These are phyloP conservation scores for Hypoxylon sp. DNA, from an alignment of 2,329 filamentous ascomycete genomes.

Conservation along the genomic window DNA sequence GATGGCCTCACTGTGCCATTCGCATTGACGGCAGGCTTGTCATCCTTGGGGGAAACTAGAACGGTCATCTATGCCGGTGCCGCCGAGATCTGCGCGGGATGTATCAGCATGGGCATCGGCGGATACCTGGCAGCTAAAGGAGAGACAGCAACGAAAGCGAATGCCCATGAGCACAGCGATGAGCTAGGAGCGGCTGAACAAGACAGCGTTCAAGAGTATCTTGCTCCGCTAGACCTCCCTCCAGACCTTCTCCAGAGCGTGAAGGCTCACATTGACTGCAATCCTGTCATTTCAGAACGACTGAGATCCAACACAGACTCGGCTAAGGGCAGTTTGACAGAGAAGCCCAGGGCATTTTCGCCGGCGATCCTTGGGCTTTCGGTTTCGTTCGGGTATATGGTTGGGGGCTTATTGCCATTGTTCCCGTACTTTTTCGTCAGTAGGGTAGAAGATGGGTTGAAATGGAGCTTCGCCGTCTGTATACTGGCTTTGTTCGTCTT, in stretches of 20 bases:
- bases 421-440: conserved; percentile 75
- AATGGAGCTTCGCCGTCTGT: conserved; percentile 72
- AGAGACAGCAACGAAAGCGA: conserved; percentile 52
- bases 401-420: conserved; percentile 78
- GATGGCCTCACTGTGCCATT: conserved; percentile 86
- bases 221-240: conserved; percentile 47
- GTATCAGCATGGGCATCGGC: conserved; percentile 83
- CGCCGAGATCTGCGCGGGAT: conserved; percentile 80
- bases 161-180: conserved; percentile 54
- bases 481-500: conserved; percentile 72
- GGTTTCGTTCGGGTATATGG: conserved; percentile 76
- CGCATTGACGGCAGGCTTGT: conserved; percentile 80
- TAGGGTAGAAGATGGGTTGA: conserved; percentile 63
- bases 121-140: conserved; percentile 77
- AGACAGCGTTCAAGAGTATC: conserved; percentile 43
- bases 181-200: conserved; percentile 28
- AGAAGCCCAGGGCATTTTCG: conserved; percentile 49
- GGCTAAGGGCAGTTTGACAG: conserved; percentile 55
- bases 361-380: conserved; percentile 71
- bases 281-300: conserved; percentile 31
- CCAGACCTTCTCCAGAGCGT: conserved; percentile 45
- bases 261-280: conserved; percentile 41
- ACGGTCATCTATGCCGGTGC: conserved; percentile 79
- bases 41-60: conserved; percentile 72
- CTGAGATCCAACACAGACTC: conserved; percentile 18